Conservation (phyloP, 441 rosid species). For the Erysimum cheiri region DNA sequence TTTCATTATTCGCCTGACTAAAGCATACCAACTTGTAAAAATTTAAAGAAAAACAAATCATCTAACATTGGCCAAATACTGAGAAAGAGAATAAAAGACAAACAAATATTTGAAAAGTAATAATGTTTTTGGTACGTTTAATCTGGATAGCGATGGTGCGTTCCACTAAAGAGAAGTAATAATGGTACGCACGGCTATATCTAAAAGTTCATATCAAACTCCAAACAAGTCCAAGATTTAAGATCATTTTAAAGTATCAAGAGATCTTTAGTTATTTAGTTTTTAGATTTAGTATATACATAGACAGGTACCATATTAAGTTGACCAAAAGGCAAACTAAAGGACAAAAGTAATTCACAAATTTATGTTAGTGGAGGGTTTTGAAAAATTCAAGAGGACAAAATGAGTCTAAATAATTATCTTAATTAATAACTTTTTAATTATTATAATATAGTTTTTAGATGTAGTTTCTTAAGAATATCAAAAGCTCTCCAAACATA, state of each 20-base stretch:
- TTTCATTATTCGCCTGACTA: background rate
- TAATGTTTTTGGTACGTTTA: constrained; percentile 20
- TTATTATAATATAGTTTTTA: background rate
- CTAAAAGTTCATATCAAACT: constrained; percentile 21
- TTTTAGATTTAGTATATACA: constrained; percentile 2
- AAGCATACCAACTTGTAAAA: background rate
- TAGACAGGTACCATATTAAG: constrained; percentile 3
- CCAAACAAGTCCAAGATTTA: constrained; percentile 34
- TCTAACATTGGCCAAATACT: background rate
- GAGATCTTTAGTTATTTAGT: constrained; percentile 17
- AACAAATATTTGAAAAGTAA: background rate
- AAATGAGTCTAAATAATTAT: background rate
- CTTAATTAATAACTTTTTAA: background rate
- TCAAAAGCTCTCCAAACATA: background rate
- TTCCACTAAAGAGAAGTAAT: constrained; percentile 34
- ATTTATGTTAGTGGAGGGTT: constrained; percentile 26
- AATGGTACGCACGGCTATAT: constrained; percentile 34
- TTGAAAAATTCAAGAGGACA: constrained; percentile 9
- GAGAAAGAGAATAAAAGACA: constrained; percentile 7
- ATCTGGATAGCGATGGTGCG: constrained; percentile 38
- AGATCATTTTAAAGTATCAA: background rate
- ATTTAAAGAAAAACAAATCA: background rate
- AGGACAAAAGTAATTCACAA: background rate
- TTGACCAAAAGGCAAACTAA: constrained; percentile 16
- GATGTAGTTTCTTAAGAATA: too few species aligned